Evolutionary conservation across 2,329 filamentous ascomycete species (phyloP), one percentile per base, ranked within the genome.

Genomic region (Periconia sp.): DNA sequence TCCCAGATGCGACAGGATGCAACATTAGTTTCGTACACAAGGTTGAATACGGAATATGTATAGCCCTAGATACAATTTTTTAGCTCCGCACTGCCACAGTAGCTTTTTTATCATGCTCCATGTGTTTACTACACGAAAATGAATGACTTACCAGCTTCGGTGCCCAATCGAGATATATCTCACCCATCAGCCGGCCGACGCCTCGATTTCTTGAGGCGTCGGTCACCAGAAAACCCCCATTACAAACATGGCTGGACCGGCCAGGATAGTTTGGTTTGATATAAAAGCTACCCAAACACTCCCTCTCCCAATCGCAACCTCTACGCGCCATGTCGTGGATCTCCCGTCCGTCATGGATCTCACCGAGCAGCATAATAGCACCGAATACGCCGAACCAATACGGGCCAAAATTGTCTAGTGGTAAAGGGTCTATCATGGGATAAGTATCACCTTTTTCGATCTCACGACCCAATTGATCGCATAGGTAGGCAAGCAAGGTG

Each of bases 351-450:
- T 67, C 65, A 17, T 65, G 61, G 13, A 93, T 85, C 64, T 88
- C 85, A 52, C 92, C 91, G 41, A 94, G 79, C 19, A 96, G 79
- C 90, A 96, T 94, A 70, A 96, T 85, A 46, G 90, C 91, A 45
- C 85, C 91, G 68, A 96, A 96, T 74, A 92, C 91, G 66, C 91
- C 89, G 72, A 96, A 93, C 92, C 92, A 96, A 76, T 95, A 94
- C 49, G 83, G 79, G 10, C 86, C 87, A 69, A 96, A 96, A 58
- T 82, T 84, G 18, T 89, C 85, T n/a, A 88, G 77, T 5, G 87
- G 79, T 74, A 96, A 85, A 17, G 86, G 80, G 49, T 92, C 87
- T 64, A 88, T 85, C 89, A 95, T 93, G 19, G 92, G 91, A 73
- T 96, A 96, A 1, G 92, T 95, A 72, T 96, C 91, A 52, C 92